phyloP scores from a whole-genome alignment of 768 basidiomycete genomes.

The Multifurca ochricompacta region DNA sequence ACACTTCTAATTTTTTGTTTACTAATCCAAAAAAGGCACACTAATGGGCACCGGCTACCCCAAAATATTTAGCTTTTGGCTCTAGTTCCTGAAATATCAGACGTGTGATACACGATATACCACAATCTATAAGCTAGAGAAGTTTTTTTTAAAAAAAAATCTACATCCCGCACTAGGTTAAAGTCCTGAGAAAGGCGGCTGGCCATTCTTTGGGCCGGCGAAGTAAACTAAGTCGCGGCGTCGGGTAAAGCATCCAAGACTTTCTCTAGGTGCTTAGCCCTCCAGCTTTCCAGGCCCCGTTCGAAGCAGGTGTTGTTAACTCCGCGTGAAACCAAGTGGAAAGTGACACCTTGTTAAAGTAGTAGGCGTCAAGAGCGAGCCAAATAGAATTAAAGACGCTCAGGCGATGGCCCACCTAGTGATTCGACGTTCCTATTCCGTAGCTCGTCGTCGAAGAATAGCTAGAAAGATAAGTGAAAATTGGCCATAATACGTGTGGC shows the following conservation, averaged over 20 bases:
- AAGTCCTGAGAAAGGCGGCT: too few species aligned
- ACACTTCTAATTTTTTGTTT: too few species aligned
- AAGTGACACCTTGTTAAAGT: conserved; percentile 58
- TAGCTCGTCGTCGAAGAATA: conserved; percentile 13
- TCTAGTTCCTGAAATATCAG: too few species aligned
- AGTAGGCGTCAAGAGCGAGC: not conserved
- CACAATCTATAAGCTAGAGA: too few species aligned
- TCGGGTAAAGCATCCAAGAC: not conserved
- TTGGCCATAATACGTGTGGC: too few species aligned
- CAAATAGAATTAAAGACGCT: not conserved
- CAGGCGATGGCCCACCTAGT: conserved; percentile 34
- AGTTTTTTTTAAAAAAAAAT: too few species aligned
- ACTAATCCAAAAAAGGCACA: too few species aligned
- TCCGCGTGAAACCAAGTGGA: conserved; percentile 61
- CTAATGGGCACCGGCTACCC: too few species aligned
- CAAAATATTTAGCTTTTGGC: too few species aligned
- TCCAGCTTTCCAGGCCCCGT: conserved; percentile 66
- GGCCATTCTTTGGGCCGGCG: not conserved
- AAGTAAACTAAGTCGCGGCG: not conserved
- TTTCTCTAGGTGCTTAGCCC: conserved; percentile 34
- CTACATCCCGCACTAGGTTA: too few species aligned
- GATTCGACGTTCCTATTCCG: conserved; percentile 13
- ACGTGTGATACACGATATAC: too few species aligned
- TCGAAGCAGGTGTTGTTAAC: conserved; percentile 56
- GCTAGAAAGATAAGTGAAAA: not conserved